Evolutionary conservation across 257 asterid species (phyloP), one percentile per base, ranked within the genome.

Genomic region (Verbena officinalis): DNA sequence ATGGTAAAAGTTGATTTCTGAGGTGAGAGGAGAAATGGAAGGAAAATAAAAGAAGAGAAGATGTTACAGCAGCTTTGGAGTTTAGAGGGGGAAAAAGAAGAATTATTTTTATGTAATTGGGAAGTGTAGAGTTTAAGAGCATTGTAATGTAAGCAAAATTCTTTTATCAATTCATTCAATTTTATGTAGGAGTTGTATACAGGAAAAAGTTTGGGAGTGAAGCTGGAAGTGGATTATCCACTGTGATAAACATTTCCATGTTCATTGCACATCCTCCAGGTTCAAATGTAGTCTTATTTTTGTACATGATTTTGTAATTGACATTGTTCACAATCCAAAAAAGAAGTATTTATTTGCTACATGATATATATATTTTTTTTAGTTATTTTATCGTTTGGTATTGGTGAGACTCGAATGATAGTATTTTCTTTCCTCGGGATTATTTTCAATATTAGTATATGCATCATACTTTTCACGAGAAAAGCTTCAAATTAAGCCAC

Each of bases 101-200:
- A 72, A 77, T 79, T 36, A 36, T 15, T 44, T 65, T 75, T 82
- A 74, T 82, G 81, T 79, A 73, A 82, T 85, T 83, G 87, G 95
- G 56, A 81, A 87, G 80, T 82, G 92, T 84, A 85, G 91, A 83
- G 89, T 69, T 27, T 70, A 72, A 23, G 71, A 72, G 81, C 75
- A 73, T 73, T 56, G 64, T 20, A 69, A 71, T 74, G 53, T 54
- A 60, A 73, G 62, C 69, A 67, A 76, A 78, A 73, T 80, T 82
- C 77, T 66, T 36, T 79, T 80, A 59, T 70, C 51, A 72, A 73
- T 82, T 78, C 72, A 70, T 77, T 84, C 58, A 58, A 54, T 62
- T 50, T 43, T 68, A 62, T 71, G 33, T 65, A 44, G 72, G 55
- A 43, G 44, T 61, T 69, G 74, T 70, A 64, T 69, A 60, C 73